Base-by-base conservation (phyloP, 441 rosid species). In the Brassica balearica region DNA sequence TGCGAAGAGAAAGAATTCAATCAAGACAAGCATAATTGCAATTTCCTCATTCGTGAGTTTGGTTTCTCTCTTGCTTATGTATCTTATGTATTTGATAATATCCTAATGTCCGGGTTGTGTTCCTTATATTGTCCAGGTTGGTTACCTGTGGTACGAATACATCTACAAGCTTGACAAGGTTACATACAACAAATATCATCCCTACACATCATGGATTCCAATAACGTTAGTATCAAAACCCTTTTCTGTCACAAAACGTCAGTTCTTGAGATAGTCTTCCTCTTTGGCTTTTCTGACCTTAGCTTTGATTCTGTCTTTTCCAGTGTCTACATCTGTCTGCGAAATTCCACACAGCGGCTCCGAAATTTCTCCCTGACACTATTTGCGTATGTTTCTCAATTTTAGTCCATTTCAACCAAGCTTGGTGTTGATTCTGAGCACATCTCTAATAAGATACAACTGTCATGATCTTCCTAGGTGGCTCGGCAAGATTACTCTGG, bases 171-270 rank as follows among this genome's bases (percentile, higher is more conserved):
- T 55, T 55, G 60, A 55, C 60, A 55, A 55, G 22, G 60, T 55
- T 55, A 55, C 60, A 55, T 17, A 38, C 48, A 63, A 96, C 91
- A 90, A 88, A 82, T 89, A 84, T 80, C 99, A 96, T 79, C 99
- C 99, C n/a, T 96, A 96, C 85, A 94, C 99, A 69, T 96, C 99
- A 14, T 94, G 99, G 99, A 94, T 96, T 71, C 99, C 99, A 25
- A 94, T 96, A 77, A 92, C 97, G 97, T 96, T 64, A 60, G 98
- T 87, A 43, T 65, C 79, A 8, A 80, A 65, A 56, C 27, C 8
- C n/a, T 9, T 17, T 48, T 2, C 25, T 41, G 2, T 34, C 65
- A 72, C 8, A 20, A 58, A 43, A 11, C 56, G 12, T 32, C 58
- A 69, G 8, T 68, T 68, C 17, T 23, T 34, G 56, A 72, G 27